Conservation (phyloP, 1,284 basidiomycete species). For the Austroboletus niveus region DNA sequence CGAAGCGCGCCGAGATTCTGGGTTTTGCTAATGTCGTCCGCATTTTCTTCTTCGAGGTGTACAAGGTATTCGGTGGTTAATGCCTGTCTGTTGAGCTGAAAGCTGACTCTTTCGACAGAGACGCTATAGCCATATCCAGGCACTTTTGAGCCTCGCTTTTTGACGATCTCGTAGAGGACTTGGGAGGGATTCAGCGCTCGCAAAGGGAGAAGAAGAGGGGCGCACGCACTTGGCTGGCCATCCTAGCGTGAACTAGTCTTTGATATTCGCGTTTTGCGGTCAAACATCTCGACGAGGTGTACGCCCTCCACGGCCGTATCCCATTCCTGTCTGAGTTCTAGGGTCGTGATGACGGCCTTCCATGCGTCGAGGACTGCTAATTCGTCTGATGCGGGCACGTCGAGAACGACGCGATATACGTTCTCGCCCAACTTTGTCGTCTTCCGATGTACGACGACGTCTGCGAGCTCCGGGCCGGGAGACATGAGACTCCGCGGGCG, state of each 20-base stretch:
- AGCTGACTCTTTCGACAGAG: conserved; percentile 72
- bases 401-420: conserved; percentile 81
- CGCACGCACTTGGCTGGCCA: conserved; percentile 91
- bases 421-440: conserved; percentile 64
- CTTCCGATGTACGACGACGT: conserved; percentile 71
- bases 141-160: conserved; percentile 70
- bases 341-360: conserved; percentile 80
- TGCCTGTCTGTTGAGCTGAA: conserved; percentile 80
- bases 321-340: conserved; percentile 87
- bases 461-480: conserved; percentile 55
- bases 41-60: conserved; percentile 59
- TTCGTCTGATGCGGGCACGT: conserved; percentile 68
- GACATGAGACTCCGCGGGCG: conserved; percentile 39
- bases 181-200: conserved; percentile 13
- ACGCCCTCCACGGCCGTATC: conserved; percentile 90
- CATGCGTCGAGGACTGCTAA: conserved; percentile 73
- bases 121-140: conserved; percentile 87
- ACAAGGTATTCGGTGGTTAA: conserved; percentile 86
- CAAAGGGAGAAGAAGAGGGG: conserved; percentile 2
- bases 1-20: conserved; percentile 59
- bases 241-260: conserved; percentile 92
- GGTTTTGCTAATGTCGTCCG: conserved; percentile 30
- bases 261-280: conserved; percentile 79
- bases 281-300: conserved; percentile 82
- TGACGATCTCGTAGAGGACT: conserved; percentile 82